Conservation (phyloP, 169 alveolate species). For the Plasmodium knowlesi region DNA sequence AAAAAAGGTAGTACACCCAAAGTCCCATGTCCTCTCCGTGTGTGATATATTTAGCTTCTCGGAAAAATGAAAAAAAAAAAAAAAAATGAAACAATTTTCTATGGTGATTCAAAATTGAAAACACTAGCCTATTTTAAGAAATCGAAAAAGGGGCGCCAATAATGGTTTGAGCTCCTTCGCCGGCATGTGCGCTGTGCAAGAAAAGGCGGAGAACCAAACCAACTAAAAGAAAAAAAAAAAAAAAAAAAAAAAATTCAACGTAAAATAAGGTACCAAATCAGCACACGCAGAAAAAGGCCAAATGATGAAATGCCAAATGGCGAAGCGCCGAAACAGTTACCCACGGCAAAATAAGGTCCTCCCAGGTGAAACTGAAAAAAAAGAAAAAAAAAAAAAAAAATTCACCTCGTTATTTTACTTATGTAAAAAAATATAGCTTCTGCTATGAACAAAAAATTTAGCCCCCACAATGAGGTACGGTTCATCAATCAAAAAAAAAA, state of each 20-base stretch:
- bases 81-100: neutral
- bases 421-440: neutral
- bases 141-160: neutral
- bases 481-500: neutral
- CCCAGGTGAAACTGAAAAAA: neutral
- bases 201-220: neutral
- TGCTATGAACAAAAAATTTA: neutral
- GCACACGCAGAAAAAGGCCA: neutral
- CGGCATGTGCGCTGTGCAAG: neutral
- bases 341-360: neutral
- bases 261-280: neutral
- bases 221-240: neutral
- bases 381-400: neutral
- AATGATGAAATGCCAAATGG: neutral
- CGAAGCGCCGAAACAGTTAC: neutral
- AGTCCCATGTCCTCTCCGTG: conserved; percentile 7
- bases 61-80: neutral
- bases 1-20: conserved; percentile 9
- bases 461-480: neutral
- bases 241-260: neutral
- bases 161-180: neutral
- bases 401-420: neutral
- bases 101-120: neutral
- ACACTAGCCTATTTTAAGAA: neutral
- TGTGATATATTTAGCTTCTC: neutral